Evolutionary conservation across 306 rosid species (phyloP).

Genomic region (Cicer arietinum): DNA sequence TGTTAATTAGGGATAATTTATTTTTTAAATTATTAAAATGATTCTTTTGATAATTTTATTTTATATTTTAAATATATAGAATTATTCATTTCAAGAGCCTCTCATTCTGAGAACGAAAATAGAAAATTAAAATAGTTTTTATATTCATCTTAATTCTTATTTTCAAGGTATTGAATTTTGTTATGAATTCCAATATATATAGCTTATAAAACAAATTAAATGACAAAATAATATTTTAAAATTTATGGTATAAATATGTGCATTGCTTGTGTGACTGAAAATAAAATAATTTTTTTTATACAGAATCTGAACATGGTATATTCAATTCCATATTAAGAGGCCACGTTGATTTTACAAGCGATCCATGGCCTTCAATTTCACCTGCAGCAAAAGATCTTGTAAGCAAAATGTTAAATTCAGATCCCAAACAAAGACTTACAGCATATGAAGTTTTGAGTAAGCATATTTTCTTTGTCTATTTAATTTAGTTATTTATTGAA

Average conservation of each 20-base stretch:
- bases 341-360: conserved; percentile 74
- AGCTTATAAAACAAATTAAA: background rate
- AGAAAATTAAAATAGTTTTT: too few relatives aligned
- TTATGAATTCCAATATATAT: background rate
- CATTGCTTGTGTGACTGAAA: conserved; percentile 3
- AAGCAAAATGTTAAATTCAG: conserved; percentile 30
- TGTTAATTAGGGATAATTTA: too few relatives aligned
- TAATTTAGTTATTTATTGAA: background rate
- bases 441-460: conserved; percentile 22
- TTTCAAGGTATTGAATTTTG: background rate
- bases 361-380: conserved; percentile 93
- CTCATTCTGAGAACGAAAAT: too few relatives aligned
- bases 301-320: conserved; percentile 54
- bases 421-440: conserved; percentile 43
- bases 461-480: background rate
- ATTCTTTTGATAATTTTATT: too few relatives aligned
- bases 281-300: background rate
- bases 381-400: conserved; percentile 61
- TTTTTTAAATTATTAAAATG: too few relatives aligned
- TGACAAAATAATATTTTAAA: background rate
- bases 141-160: conserved; percentile 9
- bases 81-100: too few relatives aligned
- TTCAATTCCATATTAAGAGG: conserved; percentile 63
- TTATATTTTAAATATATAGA: too few relatives aligned
- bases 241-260: background rate